A percentile compares a stretch with the other conserved stretches of the same genome.
Evolutionary conservation across 2,329 filamentous ascomycete species (phyloP).

Genomic region (Cryphonectria radicalis): DNA sequence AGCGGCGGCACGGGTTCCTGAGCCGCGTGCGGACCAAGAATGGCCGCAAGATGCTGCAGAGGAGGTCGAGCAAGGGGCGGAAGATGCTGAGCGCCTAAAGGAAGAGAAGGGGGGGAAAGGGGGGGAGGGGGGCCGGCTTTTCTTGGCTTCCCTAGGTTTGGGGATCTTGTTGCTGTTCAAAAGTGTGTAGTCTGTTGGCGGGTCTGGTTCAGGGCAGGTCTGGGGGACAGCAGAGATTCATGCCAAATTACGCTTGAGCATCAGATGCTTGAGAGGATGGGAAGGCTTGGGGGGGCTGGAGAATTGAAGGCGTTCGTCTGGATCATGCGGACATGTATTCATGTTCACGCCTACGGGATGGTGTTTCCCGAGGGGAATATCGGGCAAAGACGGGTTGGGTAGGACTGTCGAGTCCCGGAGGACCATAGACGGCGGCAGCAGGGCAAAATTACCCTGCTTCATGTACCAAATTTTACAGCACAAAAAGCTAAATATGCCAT

Average conservation of each 20-base stretch:
- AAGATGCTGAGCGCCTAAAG: constrained; percentile 45
- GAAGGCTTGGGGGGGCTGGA: neutral
- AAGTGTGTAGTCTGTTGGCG: neutral
- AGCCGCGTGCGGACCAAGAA: constrained; percentile 53
- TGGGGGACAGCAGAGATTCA: neutral
- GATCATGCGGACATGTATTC: neutral
- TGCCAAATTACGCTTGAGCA: neutral
- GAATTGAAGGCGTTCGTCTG: neutral
- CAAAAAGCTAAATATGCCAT: neutral
- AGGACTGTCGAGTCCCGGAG: neutral
- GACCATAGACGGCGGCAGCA: neutral
- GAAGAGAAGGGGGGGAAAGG: neutral
- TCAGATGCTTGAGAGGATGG: neutral
- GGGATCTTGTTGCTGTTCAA: neutral
- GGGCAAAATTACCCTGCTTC: neutral
- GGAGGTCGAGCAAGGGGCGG: constrained; percentile 59
- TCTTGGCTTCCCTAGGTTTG: neutral
- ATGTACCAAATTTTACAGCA: neutral
- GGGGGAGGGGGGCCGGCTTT: no score
- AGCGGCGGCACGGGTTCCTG: constrained; percentile 63
- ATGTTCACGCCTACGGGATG: neutral
- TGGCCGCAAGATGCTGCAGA: constrained; percentile 56
- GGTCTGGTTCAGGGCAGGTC: neutral
- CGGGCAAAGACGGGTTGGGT: neutral
- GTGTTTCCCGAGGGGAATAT: neutral